Base-by-base conservation (phyloP, 1,284 basidiomycete species). In the Neotropicomus parvogracilis region DNA sequence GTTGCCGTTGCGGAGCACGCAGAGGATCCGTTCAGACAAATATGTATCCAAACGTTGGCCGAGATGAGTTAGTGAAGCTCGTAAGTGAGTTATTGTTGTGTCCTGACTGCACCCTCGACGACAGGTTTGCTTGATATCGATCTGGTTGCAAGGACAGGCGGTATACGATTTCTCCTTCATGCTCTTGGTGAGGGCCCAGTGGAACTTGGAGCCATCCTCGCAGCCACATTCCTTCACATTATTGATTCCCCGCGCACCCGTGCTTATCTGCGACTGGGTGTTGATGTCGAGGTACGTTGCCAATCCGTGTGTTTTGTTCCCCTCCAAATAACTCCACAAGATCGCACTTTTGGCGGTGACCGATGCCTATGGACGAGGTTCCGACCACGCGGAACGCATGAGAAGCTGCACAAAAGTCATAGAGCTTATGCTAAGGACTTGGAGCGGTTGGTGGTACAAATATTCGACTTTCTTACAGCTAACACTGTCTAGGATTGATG, bases 1-100 rank as follows among this genome's bases (percentile, higher is more conserved):
- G 85, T 97, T 40, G 88, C 93, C n/a, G 81, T 95, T 5, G 92
- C 94, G 0, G 95, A 99, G 64, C 90, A 95, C 50, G 75, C 81
- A 5, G 95, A 99, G 53, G 97, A 99, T 63, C 85, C 89, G 1
- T 87, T 99, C 60, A 78, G 86, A 47, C 75, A 80, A 3, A 81
- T 95, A 41, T 92, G 86, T 49, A 77, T 98, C 33, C 86, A 97
- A 68, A 98, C 94, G 0, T 70, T 99, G 40, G 81, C 90, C 0
- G 97, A 99, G 72, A 89, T 98, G 40, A 72, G 93, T 93, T 55
- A 53, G 84, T 55, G 37, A 48, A 35, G 49, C 24, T 31, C 28
- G 34, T 40, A 26, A 40, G 50, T 55, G 28, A 54, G 43, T 53
- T 40, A 27, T 43, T 35, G 29, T 41, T 36, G 32, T 28, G 24